Evolutionary conservation across 2,329 filamentous ascomycete genomes (phyloP), one percentile per base, ranked within the genome.

Genomic region (Paecilomyces formosus): DNA sequence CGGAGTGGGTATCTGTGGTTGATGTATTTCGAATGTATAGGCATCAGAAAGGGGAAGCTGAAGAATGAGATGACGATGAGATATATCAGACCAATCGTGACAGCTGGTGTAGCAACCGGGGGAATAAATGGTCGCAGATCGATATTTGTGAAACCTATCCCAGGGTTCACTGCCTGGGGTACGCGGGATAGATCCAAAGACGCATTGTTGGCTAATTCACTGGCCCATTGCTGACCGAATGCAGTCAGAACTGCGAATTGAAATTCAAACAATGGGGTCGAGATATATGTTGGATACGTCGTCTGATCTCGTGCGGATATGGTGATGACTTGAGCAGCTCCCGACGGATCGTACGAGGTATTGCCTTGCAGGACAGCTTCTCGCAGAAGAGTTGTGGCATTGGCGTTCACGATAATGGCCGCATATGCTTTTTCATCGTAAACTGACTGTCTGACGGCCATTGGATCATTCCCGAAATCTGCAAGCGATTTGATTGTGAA

Each of bases 41-140:
- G 85, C 52, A 88, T 74, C 64, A 87, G 84, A 72, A 88, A 88
- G 0, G 80, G 77, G 69, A 85, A 87, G 28, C 80, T 84, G 74
- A 88, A 87, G 74, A 88, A 88, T 0, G 84, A 82, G 49, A 88
- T 77, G 64, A 88, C 87, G 64, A 88, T 87, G 1, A 87, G 73
- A 66, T 88, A 88, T 63, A 88, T 87, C 28, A 88, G 71, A 0
- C 85, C 85, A 56, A 88, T 85, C 1, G 78, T 82, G 2, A 87
- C 80, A 0, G 84, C 79, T 0, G 85, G 85, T 1, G 80, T 83
- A 0, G 79, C 74, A 1, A 77, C 77, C 5, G 81, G 75, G 0
- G 84, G 84, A 15, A 67, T 72, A 67, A 88, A 87, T 0, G 85
- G 85, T 2, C 85, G 76, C 3, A 88, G 74, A 58, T 88, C 85